A percentile compares a stretch with the other conserved stretches of the same genome.
Evolutionary conservation across 345 rosid genomes (phyloP).

Genomic region (Eucalyptus tenuipes): DNA sequence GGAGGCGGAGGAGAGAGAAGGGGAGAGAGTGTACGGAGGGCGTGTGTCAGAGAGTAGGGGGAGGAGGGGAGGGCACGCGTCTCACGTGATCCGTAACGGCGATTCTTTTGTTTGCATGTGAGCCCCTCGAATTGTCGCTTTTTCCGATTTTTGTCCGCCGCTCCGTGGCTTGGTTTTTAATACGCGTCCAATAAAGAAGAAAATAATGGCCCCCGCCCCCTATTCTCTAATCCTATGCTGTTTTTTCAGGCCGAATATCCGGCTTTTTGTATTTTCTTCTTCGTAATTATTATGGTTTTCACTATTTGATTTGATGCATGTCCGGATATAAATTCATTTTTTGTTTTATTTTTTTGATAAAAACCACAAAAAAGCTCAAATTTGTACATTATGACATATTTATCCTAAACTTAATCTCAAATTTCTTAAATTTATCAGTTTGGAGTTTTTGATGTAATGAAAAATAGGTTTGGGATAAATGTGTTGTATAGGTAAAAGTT

Average conservation of each 20-base stretch:
- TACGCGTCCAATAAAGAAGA: neutral
- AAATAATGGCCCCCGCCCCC: neutral
- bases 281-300: neutral
- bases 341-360: neutral
- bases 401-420: too few species aligned
- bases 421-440: too few species aligned
- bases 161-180: neutral
- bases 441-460: too few species aligned
- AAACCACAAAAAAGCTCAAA: too few species aligned
- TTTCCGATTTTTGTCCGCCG: neutral
- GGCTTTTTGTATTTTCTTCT: neutral
- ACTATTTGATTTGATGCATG: neutral
- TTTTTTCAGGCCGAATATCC: neutral
- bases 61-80: constrained; percentile 6
- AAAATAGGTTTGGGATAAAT: too few species aligned
- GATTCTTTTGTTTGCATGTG: neutral
- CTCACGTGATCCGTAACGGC: constrained; percentile 31
- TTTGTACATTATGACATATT: too few species aligned
- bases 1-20: neutral
- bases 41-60: neutral
- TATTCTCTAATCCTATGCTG: neutral
- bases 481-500: too few species aligned
- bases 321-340: neutral
- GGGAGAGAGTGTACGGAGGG: neutral
- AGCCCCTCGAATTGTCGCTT: neutral